Base-by-base conservation (phyloP, 441 rosid genomes). In the Daphne laureola region DNA sequence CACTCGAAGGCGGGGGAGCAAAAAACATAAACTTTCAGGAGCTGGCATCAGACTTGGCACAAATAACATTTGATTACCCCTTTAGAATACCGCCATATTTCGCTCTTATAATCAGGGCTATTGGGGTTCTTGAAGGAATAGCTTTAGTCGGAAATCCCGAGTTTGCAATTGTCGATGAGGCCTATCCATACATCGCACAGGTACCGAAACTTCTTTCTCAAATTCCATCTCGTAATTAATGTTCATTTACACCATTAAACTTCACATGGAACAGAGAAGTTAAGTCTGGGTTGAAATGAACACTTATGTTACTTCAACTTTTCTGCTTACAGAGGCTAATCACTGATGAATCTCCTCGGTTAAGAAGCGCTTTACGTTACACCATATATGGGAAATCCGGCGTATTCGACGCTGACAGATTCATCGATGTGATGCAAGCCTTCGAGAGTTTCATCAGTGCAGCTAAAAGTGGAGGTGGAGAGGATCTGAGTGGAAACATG, bases 401-500 rank as follows among this genome's bases (percentile, higher is more conserved):
- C 35, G 92, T 92, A 56, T 92, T 92, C 72, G 87, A 93, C 78
- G 98, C 97, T 61, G 98, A 93, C 64, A 89, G 95, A 75, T 93
- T 93, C 74, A 87, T 93, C 51, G 98, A 93, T 77, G 89, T 89
- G 55, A 93, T 89, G 98, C 92, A 80, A 93, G 98, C 98, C 49
- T 92, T 93, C 63, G 98, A 93, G 77, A 84, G 67, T 73, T 93
- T 93, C 80, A 89, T 89, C 44, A 78, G 84, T 51, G 96, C 95
- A 53, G 98, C 97, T 58, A 93, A 87, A 86, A 89, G 98, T 79
- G 98, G 98, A 36, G 97, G 97, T 45, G 98, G 98, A 58, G 96
- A 86, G 74, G 63, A 63, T 59, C 57, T 92, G 80, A 92, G 76
- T 46, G 97, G 97, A 61, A 65, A 78, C 57, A 92, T 92, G 98